These are phyloP conservation scores for Pseudotulostoma volvatum DNA, from an alignment of 495 filamentous ascomycete species.

Conservation along the genomic window DNA sequence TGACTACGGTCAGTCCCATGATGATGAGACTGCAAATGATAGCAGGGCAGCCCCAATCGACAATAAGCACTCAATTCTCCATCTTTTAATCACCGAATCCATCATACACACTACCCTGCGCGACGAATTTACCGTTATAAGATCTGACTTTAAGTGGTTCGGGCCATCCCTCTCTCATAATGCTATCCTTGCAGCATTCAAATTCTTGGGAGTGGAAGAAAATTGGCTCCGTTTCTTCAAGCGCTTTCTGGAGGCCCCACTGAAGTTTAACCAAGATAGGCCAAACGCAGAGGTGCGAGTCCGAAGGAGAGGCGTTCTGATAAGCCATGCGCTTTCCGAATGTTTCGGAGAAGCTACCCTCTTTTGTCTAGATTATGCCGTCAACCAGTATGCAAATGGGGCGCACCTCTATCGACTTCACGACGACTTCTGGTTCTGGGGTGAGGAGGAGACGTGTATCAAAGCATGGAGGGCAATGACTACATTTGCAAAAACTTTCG, in stretches of 20 bases:
- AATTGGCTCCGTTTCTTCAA: constrained; percentile 47
- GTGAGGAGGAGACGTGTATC: constrained; percentile 32
- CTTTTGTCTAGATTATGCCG: constrained; percentile 48
- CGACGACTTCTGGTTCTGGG: constrained; percentile 60
- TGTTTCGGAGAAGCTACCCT: constrained; percentile 44
- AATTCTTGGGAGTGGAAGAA: constrained; percentile 43
- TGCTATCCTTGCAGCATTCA: constrained; percentile 37
- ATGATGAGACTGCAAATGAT: constrained; percentile 10
- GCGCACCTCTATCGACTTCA: constrained; percentile 43
- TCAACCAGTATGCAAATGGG: constrained; percentile 41
- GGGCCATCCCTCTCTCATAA: constrained; percentile 44
- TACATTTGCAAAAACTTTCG: constrained; percentile 36
- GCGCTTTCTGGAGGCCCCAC: constrained; percentile 40
- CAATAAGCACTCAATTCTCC: constrained; percentile 43
- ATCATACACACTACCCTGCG: constrained; percentile 40
- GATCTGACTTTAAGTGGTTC: constrained; percentile 47
- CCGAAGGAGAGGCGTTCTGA: constrained; percentile 41
- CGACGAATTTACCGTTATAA: constrained; percentile 41
- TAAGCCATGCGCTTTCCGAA: constrained; percentile 41
- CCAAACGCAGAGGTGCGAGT: constrained; percentile 20
- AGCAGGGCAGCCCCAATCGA: constrained; percentile 28
- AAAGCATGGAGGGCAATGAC: constrained; percentile 43
- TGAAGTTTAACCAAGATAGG: constrained; percentile 41
- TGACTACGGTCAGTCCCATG: constrained; percentile 21
- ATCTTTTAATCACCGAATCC: constrained; percentile 45